phyloP scores from a whole-genome alignment of 1,284 basidiomycete genomes.

The Marasmius oreades region DNA sequence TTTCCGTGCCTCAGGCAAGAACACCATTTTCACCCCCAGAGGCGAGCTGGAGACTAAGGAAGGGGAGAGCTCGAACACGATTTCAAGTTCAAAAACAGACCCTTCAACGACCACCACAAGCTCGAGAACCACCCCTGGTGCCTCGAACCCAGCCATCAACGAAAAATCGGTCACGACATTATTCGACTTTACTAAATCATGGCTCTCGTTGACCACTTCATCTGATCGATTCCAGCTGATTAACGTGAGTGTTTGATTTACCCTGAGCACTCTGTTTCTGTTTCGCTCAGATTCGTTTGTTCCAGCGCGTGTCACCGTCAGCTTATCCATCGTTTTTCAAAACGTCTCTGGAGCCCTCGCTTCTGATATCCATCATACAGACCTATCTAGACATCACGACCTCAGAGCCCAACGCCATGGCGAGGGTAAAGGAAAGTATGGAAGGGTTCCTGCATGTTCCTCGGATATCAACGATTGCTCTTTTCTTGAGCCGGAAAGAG shows the following conservation, averaged over 20 bases:
- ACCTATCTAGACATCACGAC: not conserved
- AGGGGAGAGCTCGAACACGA: not conserved
- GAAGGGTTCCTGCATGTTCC: slow-evolving; percentile 46
- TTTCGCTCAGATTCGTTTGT: not conserved
- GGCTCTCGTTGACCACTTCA: not conserved
- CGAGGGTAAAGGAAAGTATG: slow-evolving; percentile 40
- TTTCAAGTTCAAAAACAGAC: no score
- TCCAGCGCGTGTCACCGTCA: not conserved
- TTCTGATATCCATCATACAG: not conserved
- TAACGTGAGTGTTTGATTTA: not conserved
- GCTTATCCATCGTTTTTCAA: not conserved
- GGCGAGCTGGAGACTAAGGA: not conserved
- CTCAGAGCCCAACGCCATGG: not conserved
- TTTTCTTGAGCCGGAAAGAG: slow-evolving; percentile 60
- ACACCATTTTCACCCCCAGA: slow-evolving; percentile 36
- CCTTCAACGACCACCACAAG: not conserved
- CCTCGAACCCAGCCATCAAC: slow-evolving; percentile 1
- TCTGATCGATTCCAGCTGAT: not conserved
- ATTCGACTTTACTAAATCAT: slow-evolving; percentile 2
- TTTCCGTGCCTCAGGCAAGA: slow-evolving; percentile 50
- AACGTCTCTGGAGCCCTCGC: not conserved
- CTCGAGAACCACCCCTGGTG: slow-evolving; percentile 5
- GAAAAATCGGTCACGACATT: slow-evolving; percentile 14
- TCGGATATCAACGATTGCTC: slow-evolving; percentile 57
- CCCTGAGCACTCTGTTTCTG: no score